Conservation (phyloP, 805 yeast genomes). For the Brettanomyces sp. region DNA sequence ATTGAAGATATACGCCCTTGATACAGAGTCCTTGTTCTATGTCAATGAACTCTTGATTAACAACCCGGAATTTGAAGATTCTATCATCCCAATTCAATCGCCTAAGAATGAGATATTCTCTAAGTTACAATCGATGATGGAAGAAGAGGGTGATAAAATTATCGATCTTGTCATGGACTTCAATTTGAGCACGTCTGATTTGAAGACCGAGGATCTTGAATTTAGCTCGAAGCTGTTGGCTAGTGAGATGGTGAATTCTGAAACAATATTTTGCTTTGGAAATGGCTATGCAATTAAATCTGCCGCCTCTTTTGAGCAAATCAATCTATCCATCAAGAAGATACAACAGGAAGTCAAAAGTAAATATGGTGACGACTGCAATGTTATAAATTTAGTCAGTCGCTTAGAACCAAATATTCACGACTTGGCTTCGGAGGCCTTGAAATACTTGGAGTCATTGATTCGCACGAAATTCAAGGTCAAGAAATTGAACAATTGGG, state of each 20-base stretch:
- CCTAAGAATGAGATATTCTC: not conserved
- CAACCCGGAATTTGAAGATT: slow-evolving; percentile 1
- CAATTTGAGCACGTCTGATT: not conserved
- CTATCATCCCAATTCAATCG: not conserved
- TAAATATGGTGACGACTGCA: not conserved
- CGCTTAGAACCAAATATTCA: not conserved
- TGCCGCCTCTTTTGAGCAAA: not conserved
- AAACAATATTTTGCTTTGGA: not conserved
- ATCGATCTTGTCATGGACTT: slow-evolving; percentile 1
- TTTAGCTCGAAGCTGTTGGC: not conserved
- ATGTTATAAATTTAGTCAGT: not conserved
- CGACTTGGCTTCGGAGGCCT: not conserved
- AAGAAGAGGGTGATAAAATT: not conserved
- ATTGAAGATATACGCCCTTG: not conserved
- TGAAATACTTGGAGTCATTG: not conserved
- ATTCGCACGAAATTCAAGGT: not conserved
- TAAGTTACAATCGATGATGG: not conserved
- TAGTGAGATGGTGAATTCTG: not conserved
- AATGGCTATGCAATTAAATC: not conserved
- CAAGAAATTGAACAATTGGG: not conserved
- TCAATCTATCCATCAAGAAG: not conserved
- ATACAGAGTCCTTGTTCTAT: not conserved
- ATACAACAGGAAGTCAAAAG: not conserved
- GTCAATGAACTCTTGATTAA: not conserved
- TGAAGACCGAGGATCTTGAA: not conserved